These are phyloP conservation scores for Mycosphaerelloides madeirae DNA, from an alignment of 2,329 filamentous ascomycete species.

Conservation along the genomic window DNA sequence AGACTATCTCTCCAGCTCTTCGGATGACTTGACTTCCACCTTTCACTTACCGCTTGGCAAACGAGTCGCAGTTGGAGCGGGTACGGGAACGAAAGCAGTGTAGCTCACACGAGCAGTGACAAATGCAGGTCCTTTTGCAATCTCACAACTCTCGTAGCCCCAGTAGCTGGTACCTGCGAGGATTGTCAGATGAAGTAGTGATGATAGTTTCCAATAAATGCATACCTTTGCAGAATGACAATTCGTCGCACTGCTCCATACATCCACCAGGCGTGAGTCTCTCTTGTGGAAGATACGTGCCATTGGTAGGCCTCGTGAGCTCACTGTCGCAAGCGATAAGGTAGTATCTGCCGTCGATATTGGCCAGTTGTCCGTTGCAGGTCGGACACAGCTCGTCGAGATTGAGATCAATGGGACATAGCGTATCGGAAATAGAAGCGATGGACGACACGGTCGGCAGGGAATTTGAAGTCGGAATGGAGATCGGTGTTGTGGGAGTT, in stretches of 20 bases:
- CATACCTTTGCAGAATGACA: conserved; percentile 17
- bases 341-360: conserved; percentile 10
- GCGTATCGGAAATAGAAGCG: conserved; percentile 7
- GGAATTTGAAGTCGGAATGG: background rate
- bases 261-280: conserved; percentile 18
- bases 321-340: conserved; percentile 16
- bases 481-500: background rate
- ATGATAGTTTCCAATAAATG: too few species aligned
- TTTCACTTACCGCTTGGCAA: too few species aligned
- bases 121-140: conserved; percentile 20
- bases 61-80: background rate
- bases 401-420: conserved; percentile 1
- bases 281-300: conserved; percentile 20
- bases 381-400: conserved; percentile 21
- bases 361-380: conserved; percentile 17
- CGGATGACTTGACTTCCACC: too few species aligned
- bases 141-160: conserved; percentile 21
- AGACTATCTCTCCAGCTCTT: background rate
- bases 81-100: conserved; percentile 25
- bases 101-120: conserved; percentile 15
- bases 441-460: conserved; percentile 1
- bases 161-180: conserved; percentile 20
- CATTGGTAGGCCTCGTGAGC: conserved; percentile 8
- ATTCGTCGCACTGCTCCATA: conserved; percentile 18
- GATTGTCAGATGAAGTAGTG: conserved; percentile 8